phyloP scores from a whole-genome alignment of 2,329 filamentous ascomycete species.

The Neopestalotiopsis sp. region DNA sequence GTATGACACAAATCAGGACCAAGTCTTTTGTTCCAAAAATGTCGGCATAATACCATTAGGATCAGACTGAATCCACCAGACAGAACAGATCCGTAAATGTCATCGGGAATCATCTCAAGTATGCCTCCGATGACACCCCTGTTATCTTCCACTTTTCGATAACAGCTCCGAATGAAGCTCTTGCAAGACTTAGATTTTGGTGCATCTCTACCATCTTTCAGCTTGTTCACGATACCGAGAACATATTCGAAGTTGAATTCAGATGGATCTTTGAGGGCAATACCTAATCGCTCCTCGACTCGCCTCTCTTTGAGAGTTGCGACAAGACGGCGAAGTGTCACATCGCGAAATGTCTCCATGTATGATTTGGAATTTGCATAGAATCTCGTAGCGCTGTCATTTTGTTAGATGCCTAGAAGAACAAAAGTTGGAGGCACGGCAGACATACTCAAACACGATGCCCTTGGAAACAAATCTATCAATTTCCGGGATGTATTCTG shows the following conservation, averaged over 20 bases:
- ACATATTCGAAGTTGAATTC: neutral
- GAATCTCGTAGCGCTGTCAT: neutral
- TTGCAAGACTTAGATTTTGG: constrained; percentile 17
- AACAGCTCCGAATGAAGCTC: constrained; percentile 22
- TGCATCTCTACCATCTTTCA: neutral
- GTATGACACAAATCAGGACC: neutral
- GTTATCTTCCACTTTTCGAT: constrained; percentile 14
- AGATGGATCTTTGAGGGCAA: neutral
- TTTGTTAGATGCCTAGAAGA: too few relatives aligned
- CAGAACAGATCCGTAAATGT: constrained; percentile 23
- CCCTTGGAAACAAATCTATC: neutral
- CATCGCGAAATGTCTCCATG: neutral
- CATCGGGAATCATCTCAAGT: constrained; percentile 21
- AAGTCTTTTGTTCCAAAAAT: neutral
- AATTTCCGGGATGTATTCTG: neutral
- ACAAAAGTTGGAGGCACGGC: too few relatives aligned
- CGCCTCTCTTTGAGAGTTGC: neutral
- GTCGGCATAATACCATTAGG: constrained; percentile 13
- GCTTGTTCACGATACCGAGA: neutral
- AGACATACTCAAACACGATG: neutral
- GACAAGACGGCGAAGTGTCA: neutral
- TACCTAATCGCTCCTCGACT: neutral
- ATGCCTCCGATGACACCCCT: constrained; percentile 16
- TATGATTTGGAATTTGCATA: neutral
- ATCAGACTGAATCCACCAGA: constrained; percentile 24